A percentile compares a stretch with the other conserved stretches of the same genome.
Evolutionary conservation across 2,329 filamentous ascomycete genomes (phyloP).

Genomic region (Exutisphaerella laricina): DNA sequence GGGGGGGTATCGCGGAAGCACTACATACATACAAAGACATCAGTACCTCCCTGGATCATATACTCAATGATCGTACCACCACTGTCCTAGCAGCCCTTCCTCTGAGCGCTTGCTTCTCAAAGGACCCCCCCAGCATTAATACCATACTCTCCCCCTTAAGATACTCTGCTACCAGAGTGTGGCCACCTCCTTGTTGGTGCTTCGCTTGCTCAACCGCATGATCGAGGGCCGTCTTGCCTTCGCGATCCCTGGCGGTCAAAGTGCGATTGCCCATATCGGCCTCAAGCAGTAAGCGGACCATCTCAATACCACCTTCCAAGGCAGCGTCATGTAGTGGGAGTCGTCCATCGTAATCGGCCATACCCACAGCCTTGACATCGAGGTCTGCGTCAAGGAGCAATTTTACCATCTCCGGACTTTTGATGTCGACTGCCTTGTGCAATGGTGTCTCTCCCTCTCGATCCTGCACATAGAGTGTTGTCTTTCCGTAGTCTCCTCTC

Average conservation of each 20-base stretch:
- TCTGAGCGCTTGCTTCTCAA: neutral
- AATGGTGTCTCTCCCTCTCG: neutral
- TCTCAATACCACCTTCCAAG: neutral
- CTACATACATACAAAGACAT: neutral
- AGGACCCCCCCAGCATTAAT: neutral
- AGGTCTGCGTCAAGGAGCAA: neutral
- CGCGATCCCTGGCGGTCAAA: neutral
- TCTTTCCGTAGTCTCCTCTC: neutral
- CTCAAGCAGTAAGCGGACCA: neutral
- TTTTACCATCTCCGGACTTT: neutral
- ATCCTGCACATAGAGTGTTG: neutral
- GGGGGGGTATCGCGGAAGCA: neutral
- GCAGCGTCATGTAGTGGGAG: constrained; percentile 2
- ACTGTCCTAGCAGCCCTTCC: neutral
- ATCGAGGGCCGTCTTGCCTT: constrained; percentile 5
- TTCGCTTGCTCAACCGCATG: neutral
- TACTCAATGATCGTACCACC: neutral
- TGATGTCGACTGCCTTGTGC: neutral
- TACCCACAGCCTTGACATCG: neutral
- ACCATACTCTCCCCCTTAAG: neutral
- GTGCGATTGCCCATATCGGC: neutral
- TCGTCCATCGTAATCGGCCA: neutral
- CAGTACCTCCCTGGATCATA: neutral
- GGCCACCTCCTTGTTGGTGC: neutral
- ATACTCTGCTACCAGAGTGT: constrained; percentile 1